Base-by-base conservation (phyloP, 495 filamentous ascomycete genomes). In the Tirmania nivea region DNA sequence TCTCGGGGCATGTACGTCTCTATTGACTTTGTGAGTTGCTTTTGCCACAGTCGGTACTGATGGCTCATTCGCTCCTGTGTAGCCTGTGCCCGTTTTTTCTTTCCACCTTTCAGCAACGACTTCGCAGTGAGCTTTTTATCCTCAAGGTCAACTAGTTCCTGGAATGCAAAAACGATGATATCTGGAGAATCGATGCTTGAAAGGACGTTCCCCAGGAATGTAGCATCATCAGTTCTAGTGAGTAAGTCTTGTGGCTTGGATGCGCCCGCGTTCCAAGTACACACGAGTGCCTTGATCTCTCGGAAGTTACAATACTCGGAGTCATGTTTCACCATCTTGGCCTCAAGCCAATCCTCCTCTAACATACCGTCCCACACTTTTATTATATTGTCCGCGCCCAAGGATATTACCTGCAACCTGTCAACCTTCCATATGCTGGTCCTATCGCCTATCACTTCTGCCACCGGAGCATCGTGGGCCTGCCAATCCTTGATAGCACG, bases 231-330 rank as follows among this genome's bases (percentile, higher is more conserved):
- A 35, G 76, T 72, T 11, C 77, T 73, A 52, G 80, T 76, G 57
- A 81, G 75, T 14, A 95, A 71, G 62, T 78, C 83, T 34, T 80
- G 78, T 1, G 90, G 90, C 17, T 88, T 94, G 31, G 80, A 79
- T 31, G 90, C 90, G 3, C 90, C 90, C 20, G 87, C 90, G 66
- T 97, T 97, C 90, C 90, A 97, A 11, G 90, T 95, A 67, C 94
- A 69, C 11, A 94, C 76, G 14, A 81, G 63, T 20, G 82, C 76
- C 50, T 75, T 80, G 48, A 96, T 74, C 60, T 90, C 77, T 17
- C 86, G 75, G 68, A 94, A 93, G 19, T 71, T 73, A 70, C 86
- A 94, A 60, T 80, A 97, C 48, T 89, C 77, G 7, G 72, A 69
- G 58, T 95, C 88, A 55, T 77, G 75, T 35, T 70, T 70, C 64